These are phyloP conservation scores for Dioszegia crocea DNA, from an alignment of 768 basidiomycete species.

Conservation along the genomic window DNA sequence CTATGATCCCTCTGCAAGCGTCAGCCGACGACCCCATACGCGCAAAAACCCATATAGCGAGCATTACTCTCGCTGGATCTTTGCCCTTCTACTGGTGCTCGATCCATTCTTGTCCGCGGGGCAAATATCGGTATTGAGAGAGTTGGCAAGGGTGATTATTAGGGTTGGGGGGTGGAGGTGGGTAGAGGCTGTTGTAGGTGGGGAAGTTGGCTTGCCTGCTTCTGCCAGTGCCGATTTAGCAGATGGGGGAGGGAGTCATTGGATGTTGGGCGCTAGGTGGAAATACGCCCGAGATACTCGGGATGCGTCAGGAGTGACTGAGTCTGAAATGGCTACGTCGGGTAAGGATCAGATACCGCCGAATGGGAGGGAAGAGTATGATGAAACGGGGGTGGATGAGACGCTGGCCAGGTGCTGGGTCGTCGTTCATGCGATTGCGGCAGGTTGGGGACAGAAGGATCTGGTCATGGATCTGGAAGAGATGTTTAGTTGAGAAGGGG, in stretches of 20 bases:
- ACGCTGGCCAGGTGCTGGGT: constrained; percentile 43
- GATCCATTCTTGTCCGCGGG: constrained; percentile 28
- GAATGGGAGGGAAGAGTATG: constrained; percentile 3
- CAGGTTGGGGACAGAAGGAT: constrained; percentile 44
- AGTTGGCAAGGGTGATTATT: constrained; percentile 33
- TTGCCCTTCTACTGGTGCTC: constrained; percentile 34
- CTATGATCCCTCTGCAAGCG: background rate
- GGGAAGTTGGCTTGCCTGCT: constrained; percentile 14
- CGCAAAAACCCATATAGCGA: constrained; percentile 22
- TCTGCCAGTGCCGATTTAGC: constrained; percentile 1
- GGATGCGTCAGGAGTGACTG: background rate
- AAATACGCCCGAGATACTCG: background rate
- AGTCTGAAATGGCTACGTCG: background rate
- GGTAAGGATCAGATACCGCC: constrained; percentile 1
- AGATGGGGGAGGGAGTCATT: background rate
- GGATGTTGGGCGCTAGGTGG: constrained; percentile 10
- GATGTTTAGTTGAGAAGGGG: constrained; percentile 19
- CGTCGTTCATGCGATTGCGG: constrained; percentile 36
- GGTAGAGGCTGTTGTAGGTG: constrained; percentile 21
- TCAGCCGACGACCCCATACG: constrained; percentile 2
- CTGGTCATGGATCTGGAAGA: constrained; percentile 35
- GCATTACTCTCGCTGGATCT: constrained; percentile 40
- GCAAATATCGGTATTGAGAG: constrained; percentile 33
- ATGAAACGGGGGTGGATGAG: constrained; percentile 34
- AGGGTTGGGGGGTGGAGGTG: constrained; percentile 38